phyloP scores from a whole-genome alignment of 208 protist species.

The Acanthamoeba healyi region DNA sequence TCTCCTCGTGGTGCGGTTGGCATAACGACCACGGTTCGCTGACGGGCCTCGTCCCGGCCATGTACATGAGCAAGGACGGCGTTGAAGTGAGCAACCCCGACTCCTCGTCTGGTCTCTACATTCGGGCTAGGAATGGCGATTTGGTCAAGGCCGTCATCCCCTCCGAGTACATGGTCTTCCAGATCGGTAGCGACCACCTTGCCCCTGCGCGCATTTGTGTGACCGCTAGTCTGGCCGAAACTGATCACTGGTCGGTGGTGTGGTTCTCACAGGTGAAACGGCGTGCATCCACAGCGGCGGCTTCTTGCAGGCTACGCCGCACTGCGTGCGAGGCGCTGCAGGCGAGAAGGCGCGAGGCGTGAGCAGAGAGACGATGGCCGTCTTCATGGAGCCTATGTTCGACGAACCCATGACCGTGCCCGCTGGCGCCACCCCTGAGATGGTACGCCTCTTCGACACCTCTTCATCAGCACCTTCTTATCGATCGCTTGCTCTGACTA shows the following conservation, averaged over 20 bases:
- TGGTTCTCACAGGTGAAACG: slow-evolving; percentile 78
- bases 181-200: slow-evolving; percentile 81
- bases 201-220: not conserved
- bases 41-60: slow-evolving; percentile 86
- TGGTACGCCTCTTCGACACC: too few species aligned
- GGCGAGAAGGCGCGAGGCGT: slow-evolving; percentile 69
- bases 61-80: slow-evolving; percentile 78
- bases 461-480: too few species aligned
- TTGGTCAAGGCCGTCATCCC: slow-evolving; percentile 81
- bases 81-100: slow-evolving; percentile 78
- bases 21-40: slow-evolving; percentile 89
- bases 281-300: slow-evolving; percentile 87
- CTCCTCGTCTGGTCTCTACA: slow-evolving; percentile 82
- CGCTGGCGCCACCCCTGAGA: not conserved
- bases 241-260: too few species aligned
- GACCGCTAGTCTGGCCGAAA: too few species aligned
- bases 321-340: slow-evolving; percentile 83
- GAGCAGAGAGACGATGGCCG: slow-evolving; percentile 85
- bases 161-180: slow-evolving; percentile 85
- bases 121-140: slow-evolving; percentile 78
- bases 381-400: slow-evolving; percentile 90
- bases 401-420: slow-evolving; percentile 81
- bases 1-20: slow-evolving; percentile 87
- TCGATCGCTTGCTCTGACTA: not conserved
- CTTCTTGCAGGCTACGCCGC: slow-evolving; percentile 87